Evolutionary conservation across 768 basidiomycete genomes (phyloP).

Genomic region (Trametopsis cervina): DNA sequence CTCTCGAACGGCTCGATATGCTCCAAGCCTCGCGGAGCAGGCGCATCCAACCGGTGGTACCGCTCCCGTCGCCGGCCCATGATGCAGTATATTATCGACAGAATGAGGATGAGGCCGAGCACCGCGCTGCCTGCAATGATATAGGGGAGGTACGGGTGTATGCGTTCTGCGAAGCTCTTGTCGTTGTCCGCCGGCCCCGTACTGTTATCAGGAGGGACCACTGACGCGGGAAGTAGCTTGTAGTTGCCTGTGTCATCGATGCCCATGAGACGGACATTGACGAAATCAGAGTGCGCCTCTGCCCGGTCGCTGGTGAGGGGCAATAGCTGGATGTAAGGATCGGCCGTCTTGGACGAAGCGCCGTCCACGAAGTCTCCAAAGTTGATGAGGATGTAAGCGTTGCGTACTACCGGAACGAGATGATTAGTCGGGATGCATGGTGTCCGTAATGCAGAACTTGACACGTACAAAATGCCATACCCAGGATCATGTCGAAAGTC

Average conservation of each 20-base stretch:
- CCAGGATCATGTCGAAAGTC: slow-evolving; percentile 28
- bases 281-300: slow-evolving; percentile 28
- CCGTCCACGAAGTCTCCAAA: slow-evolving; percentile 30
- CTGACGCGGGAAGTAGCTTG: slow-evolving; percentile 18
- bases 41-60: slow-evolving; percentile 22
- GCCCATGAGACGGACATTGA: slow-evolving; percentile 24
- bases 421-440: no score
- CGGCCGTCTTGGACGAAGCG: slow-evolving; percentile 20
- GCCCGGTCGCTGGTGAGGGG: slow-evolving; percentile 19
- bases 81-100: slow-evolving; percentile 15
- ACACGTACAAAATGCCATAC: slow-evolving; percentile 30
- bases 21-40: slow-evolving; percentile 20
- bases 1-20: slow-evolving; percentile 16
- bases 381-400: slow-evolving; percentile 30
- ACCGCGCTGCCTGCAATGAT: slow-evolving; percentile 23
- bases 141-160: slow-evolving; percentile 23
- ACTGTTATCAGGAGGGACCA: slow-evolving; percentile 14
- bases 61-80: slow-evolving; percentile 12
- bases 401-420: slow-evolving; percentile 24
- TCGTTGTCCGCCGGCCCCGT: slow-evolving; percentile 3
- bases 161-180: slow-evolving; percentile 14
- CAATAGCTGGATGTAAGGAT: slow-evolving; percentile 29
- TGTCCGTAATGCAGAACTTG: background rate
- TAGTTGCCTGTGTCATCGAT: slow-evolving; percentile 24
- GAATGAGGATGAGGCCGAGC: slow-evolving; percentile 17